These are phyloP conservation scores for Pyrenochaeta sp. DNA, from an alignment of 2,329 filamentous ascomycete species.

Conservation along the genomic window DNA sequence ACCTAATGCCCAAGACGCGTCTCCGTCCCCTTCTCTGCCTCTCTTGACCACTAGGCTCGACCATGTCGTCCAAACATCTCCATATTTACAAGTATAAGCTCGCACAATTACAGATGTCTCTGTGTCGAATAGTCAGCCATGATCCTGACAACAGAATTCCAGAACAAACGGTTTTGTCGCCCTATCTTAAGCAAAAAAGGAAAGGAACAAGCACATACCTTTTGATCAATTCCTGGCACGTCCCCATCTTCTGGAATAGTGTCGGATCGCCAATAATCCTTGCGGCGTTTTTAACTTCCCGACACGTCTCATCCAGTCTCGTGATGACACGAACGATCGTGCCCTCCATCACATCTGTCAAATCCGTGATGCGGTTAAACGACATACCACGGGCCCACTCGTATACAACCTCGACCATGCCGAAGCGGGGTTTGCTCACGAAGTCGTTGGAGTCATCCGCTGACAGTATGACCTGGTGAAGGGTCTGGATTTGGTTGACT, in stretches of 20 bases:
- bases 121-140: conserved; percentile 37
- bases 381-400: conserved; percentile 98
- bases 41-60: background rate
- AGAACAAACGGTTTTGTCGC: background rate
- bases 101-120: conserved; percentile 52
- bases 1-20: background rate
- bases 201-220: conserved; percentile 70
- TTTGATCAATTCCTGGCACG: conserved; percentile 97
- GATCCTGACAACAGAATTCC: conserved; percentile 8
- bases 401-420: conserved; percentile 96
- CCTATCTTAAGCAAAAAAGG: conserved; percentile 4
- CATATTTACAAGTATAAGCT: conserved; percentile 49
- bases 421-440: conserved; percentile 84
- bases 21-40: background rate
- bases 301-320: conserved; percentile 90
- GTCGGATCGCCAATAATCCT: conserved; percentile 93
- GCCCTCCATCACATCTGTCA: conserved; percentile 96
- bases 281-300: conserved; percentile 97
- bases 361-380: conserved; percentile 95
- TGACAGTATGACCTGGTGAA: conserved; percentile 90
- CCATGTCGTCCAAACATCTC: background rate
- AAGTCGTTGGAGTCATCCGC: conserved; percentile 94
- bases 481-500: conserved; percentile 87
- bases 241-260: conserved; percentile 95
- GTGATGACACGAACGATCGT: conserved; percentile 97